Base-by-base conservation (phyloP, 129 eudicot species). In the Oenanthe sinensis region DNA sequence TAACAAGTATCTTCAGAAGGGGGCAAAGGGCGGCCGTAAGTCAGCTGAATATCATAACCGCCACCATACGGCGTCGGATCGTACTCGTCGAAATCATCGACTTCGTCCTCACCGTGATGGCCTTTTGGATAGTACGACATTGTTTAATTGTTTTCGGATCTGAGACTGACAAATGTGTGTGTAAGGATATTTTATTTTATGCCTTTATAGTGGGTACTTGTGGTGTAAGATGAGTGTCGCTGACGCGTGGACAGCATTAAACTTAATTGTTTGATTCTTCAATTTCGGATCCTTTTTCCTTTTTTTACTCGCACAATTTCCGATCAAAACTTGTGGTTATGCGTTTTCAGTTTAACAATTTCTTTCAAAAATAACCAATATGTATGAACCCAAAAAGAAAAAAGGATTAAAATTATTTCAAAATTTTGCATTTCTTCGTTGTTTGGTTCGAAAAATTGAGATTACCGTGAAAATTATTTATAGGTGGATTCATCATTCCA, bases 21-120 rank as follows among this genome's bases (percentile, higher is more conserved):
- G 0, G 90, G 85, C 58, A 89, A 87, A 16, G 96, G 84, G 36
- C 88, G 93, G 82, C 98, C 96, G 80, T 81, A 94, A n/a, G 92
- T 87, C 20, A 89, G 54, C 2, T 75, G 8, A 37, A 88, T 82
- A 71, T 91, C 93, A 84, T 90, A 91, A n/a, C 98, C 98, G 1
- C 98, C 97, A 26, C 86, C 86, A 78, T 94, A 94, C 5, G 98
- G 97, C 76, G 97, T 88, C 11, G 96, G 84, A 84, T 93, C 97
- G 68, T 77, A 89, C 84, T 89, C 96, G 77, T 86, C 86, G 77
- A 89, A 93, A 78, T 91, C 97, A 47, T 91, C 88, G 26, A 84
- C 90, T 39, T 82, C 92, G 85, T 86, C 72, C 72, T 67, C 92
- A 58, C 75, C 87, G 85, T 87, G 75, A 16, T 70, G 91, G 83